Percentiles rank a stretch among this genome's conserved stretches.
These are phyloP conservation scores for Podaxis sp. DNA, from an alignment of 768 basidiomycete genomes.

Conservation along the genomic window DNA sequence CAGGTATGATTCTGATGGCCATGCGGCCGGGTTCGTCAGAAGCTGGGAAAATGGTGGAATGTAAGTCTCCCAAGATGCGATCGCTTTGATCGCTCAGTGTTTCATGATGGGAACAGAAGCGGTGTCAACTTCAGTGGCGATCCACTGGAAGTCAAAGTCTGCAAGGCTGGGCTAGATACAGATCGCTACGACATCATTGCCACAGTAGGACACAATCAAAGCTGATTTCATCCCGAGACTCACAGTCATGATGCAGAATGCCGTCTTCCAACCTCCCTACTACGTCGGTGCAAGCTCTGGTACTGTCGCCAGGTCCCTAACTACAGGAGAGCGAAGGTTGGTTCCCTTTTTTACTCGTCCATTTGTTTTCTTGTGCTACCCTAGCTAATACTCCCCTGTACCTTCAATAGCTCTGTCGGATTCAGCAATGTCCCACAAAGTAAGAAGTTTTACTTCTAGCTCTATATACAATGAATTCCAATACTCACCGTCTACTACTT, in stretches of 20 bases:
- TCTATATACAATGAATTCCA: background rate
- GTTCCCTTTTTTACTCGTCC: background rate
- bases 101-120: constrained; percentile 17
- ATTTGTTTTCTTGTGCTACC: background rate
- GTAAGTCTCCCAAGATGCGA: constrained; percentile 12
- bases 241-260: constrained; percentile 25
- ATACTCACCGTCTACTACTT: background rate
- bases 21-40: constrained; percentile 24
- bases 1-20: constrained; percentile 15
- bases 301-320: constrained; percentile 10
- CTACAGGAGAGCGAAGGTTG: constrained; percentile 17
- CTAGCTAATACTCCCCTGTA: background rate
- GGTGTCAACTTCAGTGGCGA: constrained; percentile 30
- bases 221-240: background rate
- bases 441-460: constrained; percentile 16
- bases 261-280: constrained; percentile 30
- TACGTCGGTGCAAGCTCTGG: constrained; percentile 32
- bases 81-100: background rate
- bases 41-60: constrained; percentile 23
- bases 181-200: constrained; percentile 29
- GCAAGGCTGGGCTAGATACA: constrained; percentile 14
- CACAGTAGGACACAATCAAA: constrained; percentile 26
- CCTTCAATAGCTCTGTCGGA: constrained; percentile 23
- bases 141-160: constrained; percentile 28
- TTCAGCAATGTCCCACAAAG: constrained; percentile 35